Evolutionary conservation across 2,329 filamentous ascomycete genomes (phyloP), one percentile per base, ranked within the genome.

Genomic region (Coniochaeta hoffmannii): DNA sequence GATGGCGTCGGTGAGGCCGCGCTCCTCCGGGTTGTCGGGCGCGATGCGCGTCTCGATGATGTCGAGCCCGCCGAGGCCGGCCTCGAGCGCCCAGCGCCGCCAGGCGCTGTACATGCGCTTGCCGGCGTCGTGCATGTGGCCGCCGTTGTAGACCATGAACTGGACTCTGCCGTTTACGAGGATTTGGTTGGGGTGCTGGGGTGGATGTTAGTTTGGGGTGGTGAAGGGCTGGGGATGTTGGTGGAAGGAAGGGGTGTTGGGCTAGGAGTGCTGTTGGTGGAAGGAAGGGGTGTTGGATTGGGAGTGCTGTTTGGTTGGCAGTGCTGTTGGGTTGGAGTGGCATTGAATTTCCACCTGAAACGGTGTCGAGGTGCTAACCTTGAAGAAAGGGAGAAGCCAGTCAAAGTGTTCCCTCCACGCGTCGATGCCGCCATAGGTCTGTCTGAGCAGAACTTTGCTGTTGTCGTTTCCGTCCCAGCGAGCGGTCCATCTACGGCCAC

Each of bases 81-180:
- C 56, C 51, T 58, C 56, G 17, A 50, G 34, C 14, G 56, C 56
- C 56, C 56, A 58, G 26, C 32, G 24, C 17, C 56, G 54, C 50
- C 50, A 58, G 34, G 52, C 15, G 56, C 57, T 28, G 59, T 57
- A 55, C 14, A 58, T 60, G 9, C 60, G 56, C 64, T 72, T 17
- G 63, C 59, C 19, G 64, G 66, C 12, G 67, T 71, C 15, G 24
- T 54, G 53, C 28, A 57, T 55, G 31, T 54, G 41, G 4, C 9
- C 4, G 11, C 50, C 22, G n/a, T 57, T 54, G 58, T 59, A 57
- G 31, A 59, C 50, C 34, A 57, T 52, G 34, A 59, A 38, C 52
- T 59, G 58, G 3, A 59, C 55, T 24, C 52, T 53, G 44, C 56
- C 56, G 12, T 35, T 35, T 9, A 49, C 44, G 41, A 53, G 56